These are phyloP conservation scores for Pestalotiopsis sp. DNA, from an alignment of 2,329 filamentous ascomycete species.

Conservation along the genomic window DNA sequence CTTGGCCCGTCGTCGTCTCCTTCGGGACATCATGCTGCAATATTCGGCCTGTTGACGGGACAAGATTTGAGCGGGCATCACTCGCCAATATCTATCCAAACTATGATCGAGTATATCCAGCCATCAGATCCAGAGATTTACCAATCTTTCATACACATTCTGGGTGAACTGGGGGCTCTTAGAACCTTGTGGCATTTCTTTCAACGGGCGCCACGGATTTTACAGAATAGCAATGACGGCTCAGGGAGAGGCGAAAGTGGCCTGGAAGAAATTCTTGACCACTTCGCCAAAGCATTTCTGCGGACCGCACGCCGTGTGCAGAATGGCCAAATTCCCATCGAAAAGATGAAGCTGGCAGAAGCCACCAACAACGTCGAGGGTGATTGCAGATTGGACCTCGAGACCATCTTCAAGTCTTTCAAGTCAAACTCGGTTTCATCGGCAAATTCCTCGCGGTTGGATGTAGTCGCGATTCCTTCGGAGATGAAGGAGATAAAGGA, in stretches of 20 bases:
- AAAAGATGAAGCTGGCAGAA: slow-evolving; percentile 12
- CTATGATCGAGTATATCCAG: not conserved
- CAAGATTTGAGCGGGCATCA: slow-evolving; percentile 17
- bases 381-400: slow-evolving; percentile 27
- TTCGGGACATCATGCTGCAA: slow-evolving; percentile 2
- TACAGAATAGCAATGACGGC: not conserved
- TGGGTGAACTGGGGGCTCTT: slow-evolving; percentile 30
- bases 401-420: slow-evolving; percentile 21
- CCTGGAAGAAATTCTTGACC: not conserved
- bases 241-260: not conserved
- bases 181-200: slow-evolving; percentile 29
- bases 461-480: not conserved
- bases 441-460: not conserved
- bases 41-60: slow-evolving; percentile 29
- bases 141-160: slow-evolving; percentile 17
- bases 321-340: not conserved
- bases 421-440: not conserved
- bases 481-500: not conserved
- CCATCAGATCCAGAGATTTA: not conserved
- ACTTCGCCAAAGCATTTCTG: not conserved
- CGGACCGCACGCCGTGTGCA: not conserved
- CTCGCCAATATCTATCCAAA: not conserved
- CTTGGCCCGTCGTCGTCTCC: not conserved
- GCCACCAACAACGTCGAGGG: slow-evolving; percentile 11
- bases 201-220: not conserved